phyloP scores from a whole-genome alignment of 768 basidiomycete genomes.

The Coprinopsis cinerea region DNA sequence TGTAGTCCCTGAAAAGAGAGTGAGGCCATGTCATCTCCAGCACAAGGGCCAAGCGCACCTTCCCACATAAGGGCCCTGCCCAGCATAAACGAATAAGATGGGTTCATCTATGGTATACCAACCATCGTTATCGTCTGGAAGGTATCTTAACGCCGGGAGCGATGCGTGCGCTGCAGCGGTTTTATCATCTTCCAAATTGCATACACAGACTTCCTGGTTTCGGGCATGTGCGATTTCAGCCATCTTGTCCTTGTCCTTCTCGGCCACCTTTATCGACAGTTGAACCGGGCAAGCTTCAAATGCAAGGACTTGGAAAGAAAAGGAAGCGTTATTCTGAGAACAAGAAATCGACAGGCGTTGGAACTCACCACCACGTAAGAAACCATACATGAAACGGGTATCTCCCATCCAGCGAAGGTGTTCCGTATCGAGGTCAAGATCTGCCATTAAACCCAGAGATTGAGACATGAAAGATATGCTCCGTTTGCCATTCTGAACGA shows the following conservation, averaged over 20 bases:
- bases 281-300: slow-evolving; percentile 64
- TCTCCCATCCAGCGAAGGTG: slow-evolving; percentile 85
- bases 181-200: slow-evolving; percentile 9
- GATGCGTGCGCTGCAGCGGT: slow-evolving; percentile 13
- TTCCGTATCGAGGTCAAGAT: slow-evolving; percentile 80
- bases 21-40: neutral
- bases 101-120: slow-evolving; percentile 71
- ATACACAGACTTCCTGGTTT: slow-evolving; percentile 19
- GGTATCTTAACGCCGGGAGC: slow-evolving; percentile 43
- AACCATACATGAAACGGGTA: slow-evolving; percentile 68
- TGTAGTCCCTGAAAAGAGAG: slow-evolving; percentile 45
- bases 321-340: slow-evolving; percentile 2
- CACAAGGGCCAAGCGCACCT: slow-evolving; percentile 32
- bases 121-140: slow-evolving; percentile 42
- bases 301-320: slow-evolving; percentile 49
- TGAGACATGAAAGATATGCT: slow-evolving; percentile 81
- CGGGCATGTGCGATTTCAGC: slow-evolving; percentile 40
- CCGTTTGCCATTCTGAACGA: slow-evolving; percentile 61
- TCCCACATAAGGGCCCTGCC: slow-evolving; percentile 73
- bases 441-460: slow-evolving; percentile 78
- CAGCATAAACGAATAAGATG: slow-evolving; percentile 65
- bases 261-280: slow-evolving; percentile 63
- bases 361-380: slow-evolving; percentile 58
- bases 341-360: neutral
- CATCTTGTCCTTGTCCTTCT: slow-evolving; percentile 71